Evolutionary conservation across 1,284 basidiomycete species (phyloP), one percentile per base, ranked within the genome.

Genomic region (Peniophora sp.): DNA sequence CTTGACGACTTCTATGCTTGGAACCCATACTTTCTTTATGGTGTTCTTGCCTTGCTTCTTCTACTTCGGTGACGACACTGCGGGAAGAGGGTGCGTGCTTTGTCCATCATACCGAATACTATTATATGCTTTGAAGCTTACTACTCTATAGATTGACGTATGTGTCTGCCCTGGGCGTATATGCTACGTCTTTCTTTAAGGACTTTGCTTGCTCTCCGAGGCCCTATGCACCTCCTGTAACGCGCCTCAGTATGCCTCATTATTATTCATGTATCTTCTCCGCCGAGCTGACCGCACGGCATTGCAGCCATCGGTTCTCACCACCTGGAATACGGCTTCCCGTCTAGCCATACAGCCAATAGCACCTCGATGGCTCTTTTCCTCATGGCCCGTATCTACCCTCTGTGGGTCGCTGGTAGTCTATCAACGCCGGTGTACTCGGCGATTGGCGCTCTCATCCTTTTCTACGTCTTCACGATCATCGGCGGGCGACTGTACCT

Each of bases 1-100:
- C 63, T 84, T 96, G 53, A 92, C 95, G 64, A 89, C 91, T 0
- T 93, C 92, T 1, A 77, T 91, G 0, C 77, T 97, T 45, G 92
- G 92, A 0, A 92, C 93, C 0, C 95, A 97, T 63, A 95, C 91
- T 0, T 97, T 96, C 72, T 98, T 98, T 74, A 90, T 96, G 81
- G 82, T 85, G 23, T 80, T 90, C 57, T 70, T 98, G 1, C 95
- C 96, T 0, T 73, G 86, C 2, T 74, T 91, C 52, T 96, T 88
- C 64, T 97, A 94, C 77, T 92, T 96, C 59, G 92, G 92, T 1
- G 79, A 83, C 55, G 72, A 72, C 1, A 75, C 84, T 47, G 71
- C 83, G 45, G 92, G 85, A 3, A 67, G 83, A 62, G 90, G 84
- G 90, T 93, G 60, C 57, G 88, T 70, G 39, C 17, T 39, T n/a